phyloP scores from a whole-genome alignment of 805 yeast species.

The Yueomyces sp. region DNA sequence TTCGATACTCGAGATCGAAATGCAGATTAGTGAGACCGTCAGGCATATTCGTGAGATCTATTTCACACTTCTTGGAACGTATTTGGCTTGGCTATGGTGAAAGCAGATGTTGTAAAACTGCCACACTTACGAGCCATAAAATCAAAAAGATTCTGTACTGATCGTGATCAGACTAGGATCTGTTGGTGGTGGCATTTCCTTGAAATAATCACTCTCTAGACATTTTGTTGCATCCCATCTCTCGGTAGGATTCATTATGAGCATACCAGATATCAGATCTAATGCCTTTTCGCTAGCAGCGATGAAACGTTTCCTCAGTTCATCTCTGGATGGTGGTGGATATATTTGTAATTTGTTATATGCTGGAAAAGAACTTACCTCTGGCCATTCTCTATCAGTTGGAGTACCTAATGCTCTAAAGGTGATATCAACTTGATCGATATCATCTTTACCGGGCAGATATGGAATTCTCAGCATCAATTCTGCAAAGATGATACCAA shows the following conservation, averaged over 20 bases:
- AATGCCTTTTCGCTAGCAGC: slow-evolving; percentile 85
- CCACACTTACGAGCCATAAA: not conserved
- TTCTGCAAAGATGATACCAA: slow-evolving; percentile 93
- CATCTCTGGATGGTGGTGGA: slow-evolving; percentile 74
- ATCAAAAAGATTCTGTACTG: not conserved
- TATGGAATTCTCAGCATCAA: slow-evolving; percentile 91
- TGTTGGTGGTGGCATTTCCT: slow-evolving; percentile 64
- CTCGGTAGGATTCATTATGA: slow-evolving; percentile 64
- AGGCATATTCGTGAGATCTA: no score
- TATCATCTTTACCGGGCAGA: slow-evolving; percentile 82
- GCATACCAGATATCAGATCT: slow-evolving; percentile 58
- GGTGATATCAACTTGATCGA: slow-evolving; percentile 85
- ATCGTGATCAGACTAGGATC: slow-evolving; percentile 28
- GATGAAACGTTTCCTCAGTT: slow-evolving; percentile 67
- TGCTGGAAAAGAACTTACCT: slow-evolving; percentile 64
- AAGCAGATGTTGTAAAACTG: not conserved
- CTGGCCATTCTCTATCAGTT: slow-evolving; percentile 83
- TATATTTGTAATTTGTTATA: slow-evolving; percentile 63
- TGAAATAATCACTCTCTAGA: slow-evolving; percentile 52
- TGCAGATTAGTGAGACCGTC: no score
- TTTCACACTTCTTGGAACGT: no score
- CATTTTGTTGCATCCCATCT: slow-evolving; percentile 57
- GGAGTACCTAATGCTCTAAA: slow-evolving; percentile 95
- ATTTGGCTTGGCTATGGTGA: no score
- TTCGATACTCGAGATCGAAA: no score